phyloP scores from a whole-genome alignment of 192 early-diverging fungal species.

The Podila clonocystis region DNA sequence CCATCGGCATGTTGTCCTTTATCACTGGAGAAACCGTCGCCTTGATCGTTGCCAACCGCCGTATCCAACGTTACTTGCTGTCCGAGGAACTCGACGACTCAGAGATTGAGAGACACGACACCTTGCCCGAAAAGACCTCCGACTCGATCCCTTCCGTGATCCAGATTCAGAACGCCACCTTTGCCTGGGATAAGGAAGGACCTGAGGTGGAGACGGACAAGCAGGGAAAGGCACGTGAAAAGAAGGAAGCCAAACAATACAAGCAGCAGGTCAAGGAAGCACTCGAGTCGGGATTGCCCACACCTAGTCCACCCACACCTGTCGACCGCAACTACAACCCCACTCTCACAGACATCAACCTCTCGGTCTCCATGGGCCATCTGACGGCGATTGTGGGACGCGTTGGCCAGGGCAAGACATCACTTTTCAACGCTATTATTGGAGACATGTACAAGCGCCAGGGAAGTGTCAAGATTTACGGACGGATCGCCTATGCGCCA shows the following conservation, averaged over 20 bases:
- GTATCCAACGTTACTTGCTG: constrained; percentile 38
- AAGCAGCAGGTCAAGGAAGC: constrained; percentile 25
- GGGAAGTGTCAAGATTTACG: constrained; percentile 72
- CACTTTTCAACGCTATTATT: constrained; percentile 61
- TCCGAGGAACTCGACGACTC: constrained; percentile 18
- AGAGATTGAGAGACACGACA: not conserved
- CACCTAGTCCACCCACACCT: constrained; percentile 8
- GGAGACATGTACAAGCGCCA: constrained; percentile 85
- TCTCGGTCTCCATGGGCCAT: constrained; percentile 28
- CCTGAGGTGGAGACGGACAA: constrained; percentile 28
- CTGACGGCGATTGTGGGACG: constrained; percentile 46
- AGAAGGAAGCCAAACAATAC: constrained; percentile 20
- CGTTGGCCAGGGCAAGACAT: constrained; percentile 64
- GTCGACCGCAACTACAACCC: constrained; percentile 23
- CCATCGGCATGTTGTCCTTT: constrained; percentile 38
- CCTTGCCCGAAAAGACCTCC: not conserved
- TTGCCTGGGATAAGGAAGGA: constrained; percentile 35
- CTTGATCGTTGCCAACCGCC: constrained; percentile 11
- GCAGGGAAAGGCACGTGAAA: constrained; percentile 6
- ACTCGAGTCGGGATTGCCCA: constrained; percentile 18
- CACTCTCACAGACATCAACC: constrained; percentile 36
- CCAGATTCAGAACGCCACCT: constrained; percentile 30
- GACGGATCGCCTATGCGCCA: constrained; percentile 70
- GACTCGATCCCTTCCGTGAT: not conserved
- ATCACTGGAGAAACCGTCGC: constrained; percentile 15